Percentiles rank a stretch among this genome's conserved stretches.
Evolutionary conservation across 495 filamentous ascomycete genomes (phyloP).

Genomic region (Pseudoneurospora amorphoporcata): DNA sequence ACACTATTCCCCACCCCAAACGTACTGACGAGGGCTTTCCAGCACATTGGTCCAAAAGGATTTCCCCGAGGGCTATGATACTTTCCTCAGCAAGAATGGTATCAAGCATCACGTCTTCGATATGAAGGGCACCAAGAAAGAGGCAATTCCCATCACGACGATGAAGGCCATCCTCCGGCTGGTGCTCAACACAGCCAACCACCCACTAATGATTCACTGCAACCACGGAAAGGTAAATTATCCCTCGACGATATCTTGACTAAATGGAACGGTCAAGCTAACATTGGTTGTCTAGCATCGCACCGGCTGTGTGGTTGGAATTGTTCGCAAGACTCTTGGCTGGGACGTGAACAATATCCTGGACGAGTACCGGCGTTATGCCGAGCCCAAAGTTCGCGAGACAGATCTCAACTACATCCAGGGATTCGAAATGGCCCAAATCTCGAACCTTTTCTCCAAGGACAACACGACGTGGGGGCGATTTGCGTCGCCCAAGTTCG

Average conservation of each 20-base stretch:
- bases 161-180: conserved; percentile 55
- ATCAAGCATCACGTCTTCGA: conserved; percentile 61
- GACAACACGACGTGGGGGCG: neutral
- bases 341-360: conserved; percentile 48
- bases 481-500: conserved; percentile 15
- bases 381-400: conserved; percentile 51
- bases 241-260: neutral
- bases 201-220: conserved; percentile 75
- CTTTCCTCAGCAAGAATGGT: conserved; percentile 49
- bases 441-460: conserved; percentile 15
- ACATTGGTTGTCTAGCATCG: conserved; percentile 48
- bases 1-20: neutral
- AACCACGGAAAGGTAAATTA: conserved; percentile 70
- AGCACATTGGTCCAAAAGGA: conserved; percentile 70
- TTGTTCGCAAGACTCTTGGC: conserved; percentile 54
- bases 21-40: conserved; percentile 10
- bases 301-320: conserved; percentile 70
- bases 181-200: conserved; percentile 53
- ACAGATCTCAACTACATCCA: conserved; percentile 42
- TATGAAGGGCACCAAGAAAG: conserved; percentile 70
- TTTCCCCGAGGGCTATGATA: conserved; percentile 41
- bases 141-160: conserved; percentile 45
- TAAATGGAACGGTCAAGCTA: conserved; percentile 2
- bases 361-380: conserved; percentile 57
- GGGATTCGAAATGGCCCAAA: conserved; percentile 23